Evolutionary conservation across 2,329 filamentous ascomycete genomes (phyloP), one percentile per base, ranked within the genome.

Genomic region (Penicillium griseofulvum): DNA sequence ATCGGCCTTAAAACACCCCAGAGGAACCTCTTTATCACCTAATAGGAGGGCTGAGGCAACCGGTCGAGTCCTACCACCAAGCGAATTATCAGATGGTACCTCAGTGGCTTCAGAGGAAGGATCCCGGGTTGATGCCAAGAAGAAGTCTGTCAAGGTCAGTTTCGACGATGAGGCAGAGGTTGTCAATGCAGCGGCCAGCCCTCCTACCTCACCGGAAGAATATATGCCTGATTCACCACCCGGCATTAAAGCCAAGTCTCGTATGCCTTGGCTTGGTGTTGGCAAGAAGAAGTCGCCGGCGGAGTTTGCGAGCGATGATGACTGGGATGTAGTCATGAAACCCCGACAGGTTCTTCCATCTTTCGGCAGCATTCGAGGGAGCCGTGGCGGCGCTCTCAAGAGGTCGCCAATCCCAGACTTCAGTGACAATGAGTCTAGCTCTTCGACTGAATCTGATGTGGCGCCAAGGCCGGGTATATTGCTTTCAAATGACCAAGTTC

Each of bases 91-190:
- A 1, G 83, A 86, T 58, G 81, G 74, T 0, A 77, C 78, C 4
- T 86, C 83, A 6, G 68, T 73, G 17, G 70, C 69, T 36, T 79
- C 78, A 4, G 75, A 77, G 38, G 78, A 80, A 43, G 74, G 75
- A 10, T 63, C 58, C 24, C 71, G 69, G 34, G 38, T 70, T 16
- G 69, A 64, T 19, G 74, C 74, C 56, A 82, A 78, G 60, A 85
- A 81, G 70, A 83, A 81, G 66, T 71, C 71, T 29, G 77, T 77
- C 4, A 78, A 83, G 50, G 84, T 87, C 49, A 96, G 91, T 74
- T 97, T 87, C 61, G 83, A 86, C 54, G 83, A 85, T 41, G 78
- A 80, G 44, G 74, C 80, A 5, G 75, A 80, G 51, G 66, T 81
- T 26, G 75, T 82, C 28, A 79, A 78, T 19, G 68, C 76, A 17